Evolutionary conservation across 2,329 filamentous ascomycete species (phyloP).

Genomic region (Colletotrichum karsti): DNA sequence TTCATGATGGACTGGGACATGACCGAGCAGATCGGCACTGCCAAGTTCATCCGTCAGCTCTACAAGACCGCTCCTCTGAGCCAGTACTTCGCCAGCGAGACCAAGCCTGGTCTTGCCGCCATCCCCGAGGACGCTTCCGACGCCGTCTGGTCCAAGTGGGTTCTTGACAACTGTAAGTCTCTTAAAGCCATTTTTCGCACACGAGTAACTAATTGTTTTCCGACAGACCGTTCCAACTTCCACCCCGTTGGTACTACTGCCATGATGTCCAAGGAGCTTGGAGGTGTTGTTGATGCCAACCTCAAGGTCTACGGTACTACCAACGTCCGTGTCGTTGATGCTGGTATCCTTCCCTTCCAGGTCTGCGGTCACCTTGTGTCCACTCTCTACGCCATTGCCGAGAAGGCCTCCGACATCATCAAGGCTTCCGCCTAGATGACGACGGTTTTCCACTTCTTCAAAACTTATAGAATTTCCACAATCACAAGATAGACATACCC

Average conservation of each 20-base stretch:
- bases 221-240: slow-evolving; percentile 39
- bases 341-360: slow-evolving; percentile 57
- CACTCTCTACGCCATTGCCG: slow-evolving; percentile 60
- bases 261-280: slow-evolving; percentile 58
- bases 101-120: slow-evolving; percentile 32
- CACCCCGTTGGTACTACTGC: slow-evolving; percentile 57
- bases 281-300: slow-evolving; percentile 56
- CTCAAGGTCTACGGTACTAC: slow-evolving; percentile 60
- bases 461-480: not conserved
- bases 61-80: slow-evolving; percentile 40
- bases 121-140: slow-evolving; percentile 40
- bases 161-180: slow-evolving; percentile 18
- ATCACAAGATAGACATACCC: not conserved
- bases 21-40: slow-evolving; percentile 36
- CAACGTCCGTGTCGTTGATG: slow-evolving; percentile 59
- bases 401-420: slow-evolving; percentile 49
- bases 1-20: slow-evolving; percentile 46
- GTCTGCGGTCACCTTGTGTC: slow-evolving; percentile 58
- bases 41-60: slow-evolving; percentile 38
- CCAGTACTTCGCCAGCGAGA: slow-evolving; percentile 27
- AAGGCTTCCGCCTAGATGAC: slow-evolving; percentile 15
- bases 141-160: slow-evolving; percentile 17
- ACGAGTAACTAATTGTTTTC: rapidly evolving
- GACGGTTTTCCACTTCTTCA: not conserved
- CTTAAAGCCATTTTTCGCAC: too few species aligned